Evolutionary conservation across 176 grass and related monocot species (phyloP), one percentile per base, ranked within the genome.

Genomic region (Oryza rufipogon): DNA sequence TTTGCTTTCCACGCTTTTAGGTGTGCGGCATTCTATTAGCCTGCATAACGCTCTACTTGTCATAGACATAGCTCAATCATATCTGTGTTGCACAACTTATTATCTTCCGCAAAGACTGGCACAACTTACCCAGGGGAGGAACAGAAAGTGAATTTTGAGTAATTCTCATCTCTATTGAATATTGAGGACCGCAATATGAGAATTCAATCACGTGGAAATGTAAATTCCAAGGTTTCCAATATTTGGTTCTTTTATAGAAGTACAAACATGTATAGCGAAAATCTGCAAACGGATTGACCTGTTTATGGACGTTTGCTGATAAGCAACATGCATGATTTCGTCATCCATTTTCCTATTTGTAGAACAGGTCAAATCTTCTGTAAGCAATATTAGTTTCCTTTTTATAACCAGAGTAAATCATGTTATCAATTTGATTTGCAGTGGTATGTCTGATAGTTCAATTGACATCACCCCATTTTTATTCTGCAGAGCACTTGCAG

Each of bases 401-500:
- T 64, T 20, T 48, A 36, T 25, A 34, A 32, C 38, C 56, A 12
- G 4, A 63, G 11, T 25, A 25, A 49, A 20, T 64, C 11, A 1
- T 7, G 16, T 41, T 45, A 61, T 44, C 15, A n/a, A 20, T 28
- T 82, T 8, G 3, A n/a, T 64, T 32, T 33, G 3, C 10, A 51
- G n/a, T 17, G 6, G 38, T 82, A 52, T 76, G 20, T 60, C 30
- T n/a, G 1, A 48, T 49, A 6, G 15, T 64, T 46, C 63, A 22
- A 70, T 36, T 38, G 34, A 16, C n/a, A 79, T 33, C 34, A 12
- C 17, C 12, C 1, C 5, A 13, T 51, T 28, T 8, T 56, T 2
- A 26, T 83, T 79, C 73, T 84, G 22, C 68, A 88, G 68, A 67
- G 20, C 9, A 22, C 22, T 66, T 19, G 6, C 45, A 70, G 73